Evolutionary conservation across 495 filamentous ascomycete genomes (phyloP).

Genomic region (Pseudotulostoma volvatum): DNA sequence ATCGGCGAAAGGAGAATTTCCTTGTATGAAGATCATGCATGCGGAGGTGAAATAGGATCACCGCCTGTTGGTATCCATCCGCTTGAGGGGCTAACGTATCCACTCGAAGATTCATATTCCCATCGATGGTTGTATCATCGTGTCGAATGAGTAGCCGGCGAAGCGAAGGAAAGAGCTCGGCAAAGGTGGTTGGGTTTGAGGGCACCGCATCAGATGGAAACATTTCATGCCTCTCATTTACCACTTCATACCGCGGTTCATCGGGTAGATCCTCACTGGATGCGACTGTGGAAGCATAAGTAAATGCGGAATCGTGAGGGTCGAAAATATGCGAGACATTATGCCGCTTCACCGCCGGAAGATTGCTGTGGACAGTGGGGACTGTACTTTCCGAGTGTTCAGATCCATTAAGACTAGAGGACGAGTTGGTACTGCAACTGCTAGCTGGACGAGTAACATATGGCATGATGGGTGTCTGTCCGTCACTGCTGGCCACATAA

Average conservation of each 20-base stretch:
- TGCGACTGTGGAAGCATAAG: conserved; percentile 58
- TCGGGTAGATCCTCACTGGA: conserved; percentile 46
- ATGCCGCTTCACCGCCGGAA: conserved; percentile 29
- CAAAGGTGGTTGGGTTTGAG: conserved; percentile 71
- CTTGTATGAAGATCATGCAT: conserved; percentile 84
- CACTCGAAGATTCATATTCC: conserved; percentile 93
- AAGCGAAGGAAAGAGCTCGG: conserved; percentile 70
- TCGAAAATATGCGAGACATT: conserved; percentile 21
- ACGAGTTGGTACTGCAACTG: conserved; percentile 25
- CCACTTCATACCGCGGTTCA: conserved; percentile 41
- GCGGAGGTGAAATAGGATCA: conserved; percentile 85
- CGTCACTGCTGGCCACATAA: not conserved
- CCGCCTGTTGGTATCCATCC: conserved; percentile 40
- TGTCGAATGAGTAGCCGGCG: conserved; percentile 71
- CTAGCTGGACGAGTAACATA: not conserved
- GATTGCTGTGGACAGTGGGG: conserved; percentile 46
- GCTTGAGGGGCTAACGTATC: conserved; percentile 52
- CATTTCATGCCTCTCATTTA: conserved; percentile 42
- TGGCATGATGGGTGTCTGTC: not conserved
- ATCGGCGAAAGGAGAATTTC: conserved; percentile 81
- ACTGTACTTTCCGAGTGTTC: conserved; percentile 51
- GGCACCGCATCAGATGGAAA: conserved; percentile 47
- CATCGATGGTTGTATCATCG: conserved; percentile 80
- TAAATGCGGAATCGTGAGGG: conserved; percentile 54
- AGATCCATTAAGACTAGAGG: conserved; percentile 42